Conservation (phyloP, 495 filamentous ascomycete species). For the Penicillium verhagenii region DNA sequence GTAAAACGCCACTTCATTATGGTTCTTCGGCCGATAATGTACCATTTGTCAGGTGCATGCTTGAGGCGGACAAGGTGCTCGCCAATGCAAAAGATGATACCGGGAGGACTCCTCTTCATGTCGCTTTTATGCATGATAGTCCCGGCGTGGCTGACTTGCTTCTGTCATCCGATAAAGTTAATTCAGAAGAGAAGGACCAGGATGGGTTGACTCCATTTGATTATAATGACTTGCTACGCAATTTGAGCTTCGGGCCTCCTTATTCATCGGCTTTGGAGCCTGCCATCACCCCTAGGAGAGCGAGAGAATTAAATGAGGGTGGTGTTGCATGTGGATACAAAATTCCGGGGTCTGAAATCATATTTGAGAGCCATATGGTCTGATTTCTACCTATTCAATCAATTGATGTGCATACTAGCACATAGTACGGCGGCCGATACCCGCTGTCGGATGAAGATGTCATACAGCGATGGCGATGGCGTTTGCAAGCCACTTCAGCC, state of each 20-base stretch:
- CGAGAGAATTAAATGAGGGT: neutral
- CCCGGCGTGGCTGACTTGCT: neutral
- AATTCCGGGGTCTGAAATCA: no score
- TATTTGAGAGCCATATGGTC: no score
- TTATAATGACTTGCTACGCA: neutral
- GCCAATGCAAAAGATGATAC: neutral
- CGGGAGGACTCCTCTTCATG: constrained; percentile 1
- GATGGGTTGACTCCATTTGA: neutral
- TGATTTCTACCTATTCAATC: no score
- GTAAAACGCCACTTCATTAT: neutral
- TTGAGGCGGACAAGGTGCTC: neutral
- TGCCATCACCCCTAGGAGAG: neutral
- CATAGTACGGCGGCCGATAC: no score
- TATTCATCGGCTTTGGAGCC: neutral
- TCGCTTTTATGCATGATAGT: constrained; percentile 1
- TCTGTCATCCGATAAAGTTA: neutral
- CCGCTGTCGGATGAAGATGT: no score
- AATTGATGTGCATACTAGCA: no score
- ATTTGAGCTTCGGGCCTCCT: neutral
- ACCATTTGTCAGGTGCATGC: neutral
- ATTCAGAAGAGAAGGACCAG: neutral
- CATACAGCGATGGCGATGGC: no score
- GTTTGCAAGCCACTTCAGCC: no score
- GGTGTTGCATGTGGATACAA: no score
- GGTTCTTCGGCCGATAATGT: neutral